Conservation (phyloP, 1,139 yeast species). For the Nematodospora anomalae region DNA sequence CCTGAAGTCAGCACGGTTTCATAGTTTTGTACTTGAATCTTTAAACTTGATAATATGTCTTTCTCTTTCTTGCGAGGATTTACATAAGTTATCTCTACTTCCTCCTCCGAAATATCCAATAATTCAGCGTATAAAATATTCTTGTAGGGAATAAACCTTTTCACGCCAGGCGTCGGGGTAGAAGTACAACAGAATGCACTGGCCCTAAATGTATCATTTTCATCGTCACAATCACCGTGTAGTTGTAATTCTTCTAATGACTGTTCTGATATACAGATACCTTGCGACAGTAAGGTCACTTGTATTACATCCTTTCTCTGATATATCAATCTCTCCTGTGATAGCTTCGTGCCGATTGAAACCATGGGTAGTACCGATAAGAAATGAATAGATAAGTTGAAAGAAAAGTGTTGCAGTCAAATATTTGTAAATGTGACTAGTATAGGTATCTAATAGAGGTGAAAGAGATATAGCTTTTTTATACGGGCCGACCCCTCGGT, state of each 20-base stretch:
- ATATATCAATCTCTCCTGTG: slow-evolving; percentile 18
- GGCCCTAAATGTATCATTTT: not conserved
- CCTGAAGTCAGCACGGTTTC: slow-evolving; percentile 6
- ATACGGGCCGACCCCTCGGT: no score
- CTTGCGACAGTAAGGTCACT: slow-evolving; percentile 12
- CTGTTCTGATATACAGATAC: slow-evolving; percentile 16
- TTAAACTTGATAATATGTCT: slow-evolving; percentile 10
- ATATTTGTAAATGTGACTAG: no score
- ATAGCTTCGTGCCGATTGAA: slow-evolving; percentile 7
- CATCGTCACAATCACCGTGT: slow-evolving; percentile 1
- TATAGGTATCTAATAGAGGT: no score
- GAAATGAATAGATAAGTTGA: no score
- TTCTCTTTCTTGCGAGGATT: slow-evolving; percentile 12
- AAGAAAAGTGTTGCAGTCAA: no score
- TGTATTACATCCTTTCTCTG: slow-evolving; percentile 8
- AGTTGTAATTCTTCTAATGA: slow-evolving; percentile 10
- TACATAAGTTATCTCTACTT: slow-evolving; percentile 25
- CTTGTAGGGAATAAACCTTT: slow-evolving; percentile 22
- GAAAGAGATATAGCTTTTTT: no score
- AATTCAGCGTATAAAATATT: slow-evolving; percentile 31
- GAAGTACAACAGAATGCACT: not conserved
- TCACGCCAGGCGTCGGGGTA: not conserved
- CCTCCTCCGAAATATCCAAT: slow-evolving; percentile 10
- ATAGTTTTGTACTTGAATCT: slow-evolving; percentile 12
- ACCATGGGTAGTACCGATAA: no score